Evolutionary conservation across 78 protist species (phyloP).

Genomic region (Bodo saltans): DNA sequence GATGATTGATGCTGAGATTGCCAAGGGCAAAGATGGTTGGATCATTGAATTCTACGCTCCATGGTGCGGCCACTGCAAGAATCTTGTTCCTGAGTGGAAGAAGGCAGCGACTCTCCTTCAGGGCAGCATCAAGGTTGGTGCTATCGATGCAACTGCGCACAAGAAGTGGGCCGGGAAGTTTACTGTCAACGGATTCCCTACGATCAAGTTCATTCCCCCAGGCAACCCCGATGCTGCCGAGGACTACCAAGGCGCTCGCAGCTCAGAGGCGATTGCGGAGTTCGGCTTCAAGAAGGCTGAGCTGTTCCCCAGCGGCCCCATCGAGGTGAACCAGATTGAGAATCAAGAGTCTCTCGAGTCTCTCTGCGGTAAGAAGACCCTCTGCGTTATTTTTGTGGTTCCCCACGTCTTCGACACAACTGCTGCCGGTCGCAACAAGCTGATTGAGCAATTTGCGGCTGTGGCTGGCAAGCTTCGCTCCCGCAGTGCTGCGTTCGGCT

Average conservation of each 20-base stretch:
- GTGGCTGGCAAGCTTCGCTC: not conserved
- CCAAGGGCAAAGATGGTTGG: constrained; percentile 22
- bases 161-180: constrained; percentile 30
- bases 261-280: constrained; percentile 53
- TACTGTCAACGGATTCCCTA: constrained; percentile 76
- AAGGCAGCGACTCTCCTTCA: constrained; percentile 20
- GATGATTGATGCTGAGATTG: constrained; percentile 6
- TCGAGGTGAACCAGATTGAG: not conserved
- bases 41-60: constrained; percentile 26
- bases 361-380: not conserved
- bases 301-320: not conserved
- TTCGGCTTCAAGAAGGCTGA: constrained; percentile 59
- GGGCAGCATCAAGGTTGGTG: constrained; percentile 33
- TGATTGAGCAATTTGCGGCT: not conserved
- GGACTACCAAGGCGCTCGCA: constrained; percentile 67
- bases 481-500: not conserved
- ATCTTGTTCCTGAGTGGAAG: constrained; percentile 22
- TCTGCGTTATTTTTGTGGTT: constrained; percentile 14
- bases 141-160: constrained; percentile 21
- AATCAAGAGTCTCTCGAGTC: not conserved
- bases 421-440: constrained; percentile 24
- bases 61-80: constrained; percentile 48
- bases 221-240: constrained; percentile 25
- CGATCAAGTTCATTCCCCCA: constrained; percentile 74
- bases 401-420: constrained; percentile 35